A percentile compares a stretch with the other conserved stretches of the same genome.
phyloP scores from a whole-genome alignment of 2,329 filamentous ascomycete species.

The Stagonosporopsis cucurbitacearum region DNA sequence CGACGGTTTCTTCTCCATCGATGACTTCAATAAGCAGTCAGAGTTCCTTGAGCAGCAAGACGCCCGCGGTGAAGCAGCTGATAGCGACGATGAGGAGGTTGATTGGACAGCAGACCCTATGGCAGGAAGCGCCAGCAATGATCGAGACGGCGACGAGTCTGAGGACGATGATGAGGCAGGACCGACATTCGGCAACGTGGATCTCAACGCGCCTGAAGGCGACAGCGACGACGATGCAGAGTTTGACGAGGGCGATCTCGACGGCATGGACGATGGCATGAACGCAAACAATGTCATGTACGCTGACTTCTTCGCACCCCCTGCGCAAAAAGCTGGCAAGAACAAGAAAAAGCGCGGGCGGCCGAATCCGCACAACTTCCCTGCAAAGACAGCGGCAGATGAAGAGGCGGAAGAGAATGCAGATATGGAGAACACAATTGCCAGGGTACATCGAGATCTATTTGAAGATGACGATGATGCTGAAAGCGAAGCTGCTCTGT shows the following conservation, averaged over 20 bases:
- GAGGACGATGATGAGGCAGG: conserved; percentile 73
- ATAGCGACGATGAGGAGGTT: conserved; percentile 77
- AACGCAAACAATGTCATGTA: conserved; percentile 93
- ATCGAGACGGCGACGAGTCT: conserved; percentile 51
- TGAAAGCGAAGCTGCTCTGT: conserved; percentile 62
- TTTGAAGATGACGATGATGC: conserved; percentile 77
- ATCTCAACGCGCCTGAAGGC: conserved; percentile 75
- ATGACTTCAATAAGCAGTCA: conserved; percentile 94
- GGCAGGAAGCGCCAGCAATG: conserved; percentile 43
- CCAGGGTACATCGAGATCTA: conserved; percentile 84
- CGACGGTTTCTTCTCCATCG: conserved; percentile 97
- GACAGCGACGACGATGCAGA: conserved; percentile 68
- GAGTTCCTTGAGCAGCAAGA: conserved; percentile 90
- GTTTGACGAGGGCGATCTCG: conserved; percentile 62
- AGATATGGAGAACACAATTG: conserved; percentile 83
- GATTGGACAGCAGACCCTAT: conserved; percentile 87
- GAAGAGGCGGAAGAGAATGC: conserved; percentile 51
- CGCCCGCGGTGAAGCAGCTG: conserved; percentile 74
- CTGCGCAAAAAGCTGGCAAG: conserved; percentile 72
- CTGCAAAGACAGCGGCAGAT: conserved; percentile 32
- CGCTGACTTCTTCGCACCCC: conserved; percentile 90
- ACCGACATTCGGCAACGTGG: conserved; percentile 82
- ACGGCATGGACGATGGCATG: conserved; percentile 60
- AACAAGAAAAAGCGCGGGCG: conserved; percentile 61
- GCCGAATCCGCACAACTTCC: conserved; percentile 61